phyloP scores from a whole-genome alignment of 306 rosid species.

The Pueraria montana region DNA sequence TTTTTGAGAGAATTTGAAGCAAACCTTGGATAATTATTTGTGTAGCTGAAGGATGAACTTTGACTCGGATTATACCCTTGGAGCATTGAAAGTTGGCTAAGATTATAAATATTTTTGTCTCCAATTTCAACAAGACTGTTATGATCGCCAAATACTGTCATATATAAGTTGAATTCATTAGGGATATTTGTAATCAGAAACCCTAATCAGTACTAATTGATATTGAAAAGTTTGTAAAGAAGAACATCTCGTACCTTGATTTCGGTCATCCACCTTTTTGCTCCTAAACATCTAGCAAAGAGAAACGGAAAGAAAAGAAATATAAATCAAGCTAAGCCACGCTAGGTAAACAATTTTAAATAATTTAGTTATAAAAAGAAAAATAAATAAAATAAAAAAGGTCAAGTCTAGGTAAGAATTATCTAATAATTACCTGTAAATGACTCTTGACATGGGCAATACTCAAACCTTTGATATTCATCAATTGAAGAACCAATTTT shows the following conservation, averaged over 20 bases:
- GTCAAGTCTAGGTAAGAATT: not conserved
- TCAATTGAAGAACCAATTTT: constrained; percentile 88
- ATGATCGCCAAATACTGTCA: constrained; percentile 59
- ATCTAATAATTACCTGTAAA: constrained; percentile 68
- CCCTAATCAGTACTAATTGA: constrained; percentile 41
- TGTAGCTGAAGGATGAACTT: constrained; percentile 58
- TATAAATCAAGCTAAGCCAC: not conserved
- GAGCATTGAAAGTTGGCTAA: constrained; percentile 83
- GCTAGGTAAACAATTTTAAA: not conserved
- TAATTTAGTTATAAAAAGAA: not conserved
- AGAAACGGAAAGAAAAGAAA: not conserved
- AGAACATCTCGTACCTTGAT: constrained; percentile 62
- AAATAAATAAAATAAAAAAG: not conserved
- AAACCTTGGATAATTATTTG: not conserved
- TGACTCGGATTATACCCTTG: constrained; percentile 68
- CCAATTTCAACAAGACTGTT: constrained; percentile 65
- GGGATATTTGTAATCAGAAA: constrained; percentile 9
- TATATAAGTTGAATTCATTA: not conserved
- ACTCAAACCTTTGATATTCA: constrained; percentile 82
- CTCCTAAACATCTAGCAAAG: constrained; percentile 76
- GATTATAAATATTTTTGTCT: constrained; percentile 70
- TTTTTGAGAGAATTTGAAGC: not conserved
- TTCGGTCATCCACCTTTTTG: constrained; percentile 76
- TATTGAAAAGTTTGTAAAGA: not conserved
- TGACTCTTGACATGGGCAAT: constrained; percentile 94